Evolutionary conservation across 371 early-diverging fungal species (phyloP), one percentile per base, ranked within the genome.

Genomic region (Rhizomucor miehei): DNA sequence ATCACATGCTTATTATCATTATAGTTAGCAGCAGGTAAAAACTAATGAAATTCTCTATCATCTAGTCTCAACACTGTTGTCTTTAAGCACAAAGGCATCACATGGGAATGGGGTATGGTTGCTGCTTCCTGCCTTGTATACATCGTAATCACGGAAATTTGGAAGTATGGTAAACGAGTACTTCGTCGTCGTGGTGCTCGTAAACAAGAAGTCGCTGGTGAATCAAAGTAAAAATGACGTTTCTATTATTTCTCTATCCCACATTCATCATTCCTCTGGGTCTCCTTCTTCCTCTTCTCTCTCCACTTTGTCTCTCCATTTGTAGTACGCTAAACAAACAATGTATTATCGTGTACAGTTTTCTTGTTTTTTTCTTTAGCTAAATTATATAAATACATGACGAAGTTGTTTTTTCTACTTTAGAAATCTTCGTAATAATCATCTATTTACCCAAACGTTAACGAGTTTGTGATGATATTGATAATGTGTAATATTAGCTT

Each of bases 41-140:
- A n/a, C n/a, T n/a, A n/a, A n/a, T n/a, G n/a, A n/a, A n/a, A n/a
- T n/a, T n/a, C n/a, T n/a, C n/a, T n/a, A n/a, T n/a, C n/a, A 73
- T 0, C 3, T 29, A 29, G 29, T 8, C 52, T 90, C 38, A 89
- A 91, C 65, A 77, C 74, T 16, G 53, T 63, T 11, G 85, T 88
- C 41, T 90, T 91, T 56, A 86, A 82, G 71, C 87, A 90, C 52
- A 57, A 63, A 35, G 71, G 77, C 35, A 85, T 91, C 41, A 69
- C 75, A 37, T 89, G 88, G 84, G 91, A 91, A 66, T 90, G 92
- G 91, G 89, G 86, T 14, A 64, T 87, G 50, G 86, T 88, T 21
- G 61, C 69, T 39, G 79, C 77, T 10, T 78, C 85, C 20, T 59
- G 83, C 36, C 38, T 88, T 5, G 54, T 86, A n/a, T 89, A 86